Conservation (phyloP, 345 rosid genomes). For the Heritiera fomes region DNA sequence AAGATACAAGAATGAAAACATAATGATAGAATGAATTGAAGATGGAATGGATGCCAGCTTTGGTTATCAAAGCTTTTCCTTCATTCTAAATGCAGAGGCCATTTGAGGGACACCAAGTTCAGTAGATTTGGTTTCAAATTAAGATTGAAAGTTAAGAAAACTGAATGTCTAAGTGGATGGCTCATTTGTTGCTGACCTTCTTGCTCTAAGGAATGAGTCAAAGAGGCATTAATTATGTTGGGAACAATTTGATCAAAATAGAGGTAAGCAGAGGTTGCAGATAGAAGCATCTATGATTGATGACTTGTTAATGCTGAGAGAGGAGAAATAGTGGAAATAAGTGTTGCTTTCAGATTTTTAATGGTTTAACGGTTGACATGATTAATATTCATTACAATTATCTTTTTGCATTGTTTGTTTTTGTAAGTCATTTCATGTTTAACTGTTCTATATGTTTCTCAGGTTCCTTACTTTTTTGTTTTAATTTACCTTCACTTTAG, state of each 20-base stretch:
- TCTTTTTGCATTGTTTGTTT: not conserved
- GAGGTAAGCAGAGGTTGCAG: not conserved
- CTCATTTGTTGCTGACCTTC: not conserved
- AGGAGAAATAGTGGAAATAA: not conserved
- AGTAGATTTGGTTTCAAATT: constrained; percentile 1
- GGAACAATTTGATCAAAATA: constrained; percentile 2
- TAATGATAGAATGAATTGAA: not conserved
- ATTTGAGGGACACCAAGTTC: not conserved
- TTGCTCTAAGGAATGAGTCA: not conserved
- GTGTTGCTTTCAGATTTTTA: not conserved
- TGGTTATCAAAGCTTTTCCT: not conserved
- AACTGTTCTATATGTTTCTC: constrained; percentile 1
- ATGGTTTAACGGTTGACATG: not conserved
- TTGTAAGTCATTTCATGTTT: not conserved
- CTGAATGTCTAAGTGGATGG: not conserved
- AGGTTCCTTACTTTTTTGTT: not conserved
- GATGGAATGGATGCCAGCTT: not conserved
- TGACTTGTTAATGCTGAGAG: not conserved
- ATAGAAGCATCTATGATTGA: not conserved
- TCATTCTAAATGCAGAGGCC: not conserved
- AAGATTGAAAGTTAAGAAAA: not conserved
- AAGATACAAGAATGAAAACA: not conserved
- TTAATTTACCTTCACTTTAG: not conserved
- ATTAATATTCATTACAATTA: not conserved
- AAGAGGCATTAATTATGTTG: not conserved